phyloP scores from a whole-genome alignment of 2,329 filamentous ascomycete genomes.

The Phaeophleospora eucalypticola region DNA sequence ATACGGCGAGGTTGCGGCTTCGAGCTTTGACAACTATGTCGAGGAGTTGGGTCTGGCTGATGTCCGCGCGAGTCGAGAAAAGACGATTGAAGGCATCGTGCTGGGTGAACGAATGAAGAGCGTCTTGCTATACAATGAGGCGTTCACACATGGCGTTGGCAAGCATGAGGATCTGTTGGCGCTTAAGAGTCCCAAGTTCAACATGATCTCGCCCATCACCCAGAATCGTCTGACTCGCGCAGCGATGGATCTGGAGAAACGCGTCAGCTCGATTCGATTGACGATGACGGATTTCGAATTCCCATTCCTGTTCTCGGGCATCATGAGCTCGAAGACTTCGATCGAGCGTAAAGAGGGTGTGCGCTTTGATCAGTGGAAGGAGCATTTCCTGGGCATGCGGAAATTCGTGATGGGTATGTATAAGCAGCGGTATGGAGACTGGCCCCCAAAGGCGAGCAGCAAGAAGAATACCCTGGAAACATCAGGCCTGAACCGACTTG shows the following conservation, averaged over 20 bases:
- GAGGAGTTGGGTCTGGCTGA: constrained; percentile 74
- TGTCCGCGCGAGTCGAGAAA: constrained; percentile 75
- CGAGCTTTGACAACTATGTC: constrained; percentile 70
- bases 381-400: constrained; percentile 69
- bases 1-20: constrained; percentile 58
- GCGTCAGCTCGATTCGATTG: constrained; percentile 64
- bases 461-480: constrained; percentile 90
- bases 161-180: constrained; percentile 72
- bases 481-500: constrained; percentile 77
- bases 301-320: constrained; percentile 80
- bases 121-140: constrained; percentile 79
- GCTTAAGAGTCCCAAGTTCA: constrained; percentile 64
- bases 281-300: constrained; percentile 88
- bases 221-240: constrained; percentile 77
- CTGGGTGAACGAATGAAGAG: constrained; percentile 83
- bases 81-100: constrained; percentile 84
- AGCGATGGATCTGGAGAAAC: constrained; percentile 70
- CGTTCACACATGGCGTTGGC: constrained; percentile 85
- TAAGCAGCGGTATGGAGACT: constrained; percentile 63
- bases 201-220: constrained; percentile 65
- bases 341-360: constrained; percentile 69
- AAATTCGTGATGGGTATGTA: constrained; percentile 70
- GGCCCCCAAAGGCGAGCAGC: constrained; percentile 86
- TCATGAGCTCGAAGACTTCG: constrained; percentile 76
- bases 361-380: constrained; percentile 79